Evolutionary conservation across 768 basidiomycete genomes (phyloP), one percentile per base, ranked within the genome.

Genomic region (Cantharellus anzutake): DNA sequence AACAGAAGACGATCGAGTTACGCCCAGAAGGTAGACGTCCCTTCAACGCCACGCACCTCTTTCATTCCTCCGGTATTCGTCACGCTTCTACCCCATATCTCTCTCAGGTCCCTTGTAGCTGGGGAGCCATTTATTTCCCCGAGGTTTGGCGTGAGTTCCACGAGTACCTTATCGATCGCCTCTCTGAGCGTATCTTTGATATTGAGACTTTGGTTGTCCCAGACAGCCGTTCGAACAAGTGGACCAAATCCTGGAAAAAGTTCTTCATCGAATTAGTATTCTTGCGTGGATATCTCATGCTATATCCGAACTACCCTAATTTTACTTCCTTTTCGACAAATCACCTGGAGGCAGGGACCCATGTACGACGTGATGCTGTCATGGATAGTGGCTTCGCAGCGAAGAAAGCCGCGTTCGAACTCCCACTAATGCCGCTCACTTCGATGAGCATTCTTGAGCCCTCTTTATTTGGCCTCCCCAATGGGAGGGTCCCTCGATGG

Each of bases 61-160:
- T 92, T 68, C 56, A 65, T 35, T 61, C 68, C 0, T 63, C 69
- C 5, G 72, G 71, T 2, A 56, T 79, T n/a, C 59, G 71, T 0
- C 63, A 75, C 51, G 70, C 76, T 0, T 71, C 73, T 0, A 80
- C 80, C 0, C 88, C 90, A 0, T 92, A 89, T 68, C 78, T 92
- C 50, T 89, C 87, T 0, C 84, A 86, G 61, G 80, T 89, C 5
- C 90, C 89, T 0, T 91, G 89, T 70, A 88, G 85, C 70, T 93
- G 88, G 89, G 90, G 89, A 11, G 89, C 86, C 2, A 74, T 88
- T 42, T 93, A 91, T 72, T 93, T 93, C 67, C 88, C 90, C 5
- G 78, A 86, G 63, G 82, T 84, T 65, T 91, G 88, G 89, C 78
- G 81, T 64, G 86, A 86, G 68, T 92, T 91, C 69, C 86, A 92